Evolutionary conservation across 2,329 filamentous ascomycete genomes (phyloP).

Genomic region (Pseudocercospora macadamiae): DNA sequence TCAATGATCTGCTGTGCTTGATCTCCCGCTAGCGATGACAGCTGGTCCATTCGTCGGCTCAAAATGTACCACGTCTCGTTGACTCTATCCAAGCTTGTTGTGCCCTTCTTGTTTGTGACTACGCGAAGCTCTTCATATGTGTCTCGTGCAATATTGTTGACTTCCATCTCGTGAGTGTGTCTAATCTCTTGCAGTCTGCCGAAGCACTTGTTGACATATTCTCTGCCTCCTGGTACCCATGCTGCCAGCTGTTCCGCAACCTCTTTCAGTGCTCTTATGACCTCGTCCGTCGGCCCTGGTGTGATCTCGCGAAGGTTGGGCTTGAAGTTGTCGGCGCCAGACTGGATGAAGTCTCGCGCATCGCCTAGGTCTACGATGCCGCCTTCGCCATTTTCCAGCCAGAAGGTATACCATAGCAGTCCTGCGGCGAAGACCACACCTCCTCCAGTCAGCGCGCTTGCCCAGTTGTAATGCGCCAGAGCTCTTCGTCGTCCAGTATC

Average conservation of each 20-base stretch:
- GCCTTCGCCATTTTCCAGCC: neutral
- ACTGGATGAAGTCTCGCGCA: conserved; percentile 41
- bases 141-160: conserved; percentile 67
- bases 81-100: conserved; percentile 63
- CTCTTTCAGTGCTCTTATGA: conserved; percentile 65
- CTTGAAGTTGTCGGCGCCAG: conserved; percentile 55
- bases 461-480: neutral
- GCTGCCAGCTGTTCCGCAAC: conserved; percentile 69
- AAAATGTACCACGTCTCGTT: conserved; percentile 64
- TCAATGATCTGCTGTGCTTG: conserved; percentile 67
- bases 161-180: conserved; percentile 68
- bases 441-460: neutral
- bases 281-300: conserved; percentile 65
- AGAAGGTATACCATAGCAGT: neutral
- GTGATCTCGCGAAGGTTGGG: conserved; percentile 56
- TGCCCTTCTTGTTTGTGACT: conserved; percentile 57
- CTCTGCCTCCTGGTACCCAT: conserved; percentile 70
- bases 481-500: neutral
- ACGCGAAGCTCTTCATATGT: conserved; percentile 69
- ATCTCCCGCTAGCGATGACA: conserved; percentile 65
- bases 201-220: conserved; percentile 70
- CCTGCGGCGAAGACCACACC: neutral
- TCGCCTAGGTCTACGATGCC: neutral
- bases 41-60: conserved; percentile 62
- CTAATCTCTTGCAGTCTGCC: conserved; percentile 69